These are phyloP conservation scores for Oryza brachyantha DNA, from an alignment of 176 grass and related monocot genomes.

Conservation along the genomic window DNA sequence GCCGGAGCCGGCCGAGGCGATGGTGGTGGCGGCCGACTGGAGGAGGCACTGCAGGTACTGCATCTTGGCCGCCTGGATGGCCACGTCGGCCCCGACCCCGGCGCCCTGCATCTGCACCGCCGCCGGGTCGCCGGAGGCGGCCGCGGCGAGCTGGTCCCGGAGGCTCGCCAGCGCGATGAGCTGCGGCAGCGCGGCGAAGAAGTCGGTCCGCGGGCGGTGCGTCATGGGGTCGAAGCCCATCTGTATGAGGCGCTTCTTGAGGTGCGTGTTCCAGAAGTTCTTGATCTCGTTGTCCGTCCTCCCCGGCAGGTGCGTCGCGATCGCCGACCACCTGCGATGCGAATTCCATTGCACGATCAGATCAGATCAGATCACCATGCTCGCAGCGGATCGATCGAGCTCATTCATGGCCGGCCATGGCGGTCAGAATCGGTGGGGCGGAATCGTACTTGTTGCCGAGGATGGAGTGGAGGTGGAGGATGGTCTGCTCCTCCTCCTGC, in stretches of 20 bases:
- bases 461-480: conserved; percentile 70
- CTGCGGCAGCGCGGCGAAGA: conserved; percentile 68
- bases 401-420: not conserved
- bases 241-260: conserved; percentile 85
- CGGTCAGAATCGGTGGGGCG: not conserved
- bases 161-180: conserved; percentile 67
- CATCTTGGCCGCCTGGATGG: conserved; percentile 50
- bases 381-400: too few species aligned
- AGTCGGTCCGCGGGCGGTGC: conserved; percentile 76
- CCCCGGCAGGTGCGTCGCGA: conserved; percentile 68
- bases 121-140: not conserved
- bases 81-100: conserved; percentile 10
- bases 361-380: too few species aligned
- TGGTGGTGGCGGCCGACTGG: conserved; percentile 51
- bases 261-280: conserved; percentile 96
- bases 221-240: conserved; percentile 98
- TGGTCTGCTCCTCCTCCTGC: conserved; percentile 72
- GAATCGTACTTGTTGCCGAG: conserved; percentile 70
- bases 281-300: conserved; percentile 92
- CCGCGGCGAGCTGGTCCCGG: conserved; percentile 39
- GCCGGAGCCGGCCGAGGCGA: conserved; percentile 20
- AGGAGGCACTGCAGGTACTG: conserved; percentile 82
- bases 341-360: not conserved
- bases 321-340: conserved; percentile 65
- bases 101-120: not conserved